These are phyloP conservation scores for Ampelomyces quisqualis DNA, from an alignment of 2,329 filamentous ascomycete genomes.

Conservation along the genomic window DNA sequence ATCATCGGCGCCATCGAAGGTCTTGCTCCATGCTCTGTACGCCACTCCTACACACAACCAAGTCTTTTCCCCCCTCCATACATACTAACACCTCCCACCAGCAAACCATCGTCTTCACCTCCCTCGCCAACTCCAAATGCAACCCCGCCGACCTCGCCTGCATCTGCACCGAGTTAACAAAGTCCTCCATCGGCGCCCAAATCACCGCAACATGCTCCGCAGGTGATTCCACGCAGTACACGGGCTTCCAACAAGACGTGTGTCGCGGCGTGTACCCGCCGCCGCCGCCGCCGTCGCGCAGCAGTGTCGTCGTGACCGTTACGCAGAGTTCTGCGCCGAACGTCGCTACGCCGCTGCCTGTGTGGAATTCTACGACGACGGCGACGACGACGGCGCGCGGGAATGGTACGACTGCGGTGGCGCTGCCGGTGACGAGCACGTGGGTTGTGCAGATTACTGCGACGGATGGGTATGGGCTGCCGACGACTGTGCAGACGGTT, in stretches of 20 bases:
- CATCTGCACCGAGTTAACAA: slow-evolving; percentile 24
- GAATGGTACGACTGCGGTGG: not conserved
- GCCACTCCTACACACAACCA: not conserved
- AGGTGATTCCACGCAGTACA: not conserved
- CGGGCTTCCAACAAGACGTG: not conserved
- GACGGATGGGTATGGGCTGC: not conserved
- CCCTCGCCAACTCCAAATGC: slow-evolving; percentile 19
- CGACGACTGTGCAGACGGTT: not conserved
- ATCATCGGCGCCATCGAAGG: slow-evolving; percentile 14
- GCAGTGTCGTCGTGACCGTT: not conserved
- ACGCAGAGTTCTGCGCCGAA: not conserved
- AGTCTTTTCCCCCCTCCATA: not conserved
- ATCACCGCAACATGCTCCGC: not conserved
- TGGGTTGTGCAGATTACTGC: not conserved
- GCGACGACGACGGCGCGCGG: too few species aligned
- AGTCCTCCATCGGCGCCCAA: slow-evolving; percentile 5
- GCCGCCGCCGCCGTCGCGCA: not conserved
- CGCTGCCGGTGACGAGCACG: not conserved
- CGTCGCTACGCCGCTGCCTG: not conserved
- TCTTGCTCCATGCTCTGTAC: slow-evolving; percentile 19
- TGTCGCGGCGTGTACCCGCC: not conserved
- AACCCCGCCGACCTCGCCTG: slow-evolving; percentile 21
- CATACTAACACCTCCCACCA: not conserved
- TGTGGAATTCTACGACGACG: not conserved
- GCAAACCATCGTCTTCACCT: slow-evolving; percentile 23